These are phyloP conservation scores for Tubosaeta brunneosetosa DNA, from an alignment of 768 basidiomycete genomes.

Conservation along the genomic window DNA sequence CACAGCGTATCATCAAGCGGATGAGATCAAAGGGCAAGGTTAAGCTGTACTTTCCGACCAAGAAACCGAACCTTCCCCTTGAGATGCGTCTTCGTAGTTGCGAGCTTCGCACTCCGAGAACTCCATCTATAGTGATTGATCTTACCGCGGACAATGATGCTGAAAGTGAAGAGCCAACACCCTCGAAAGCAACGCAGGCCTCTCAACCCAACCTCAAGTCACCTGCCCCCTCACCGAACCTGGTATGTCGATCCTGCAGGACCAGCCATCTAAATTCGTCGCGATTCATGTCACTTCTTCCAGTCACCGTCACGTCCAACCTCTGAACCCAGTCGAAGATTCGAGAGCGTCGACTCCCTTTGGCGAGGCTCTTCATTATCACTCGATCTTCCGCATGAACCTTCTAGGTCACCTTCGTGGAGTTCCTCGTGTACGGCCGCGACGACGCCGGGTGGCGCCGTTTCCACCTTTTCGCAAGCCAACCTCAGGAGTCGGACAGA, in stretches of 20 bases:
- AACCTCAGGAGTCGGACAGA: slow-evolving; percentile 3
- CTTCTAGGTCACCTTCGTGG: neutral
- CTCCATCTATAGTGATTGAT: slow-evolving; percentile 16
- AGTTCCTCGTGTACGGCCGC: neutral
- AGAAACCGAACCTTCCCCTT: slow-evolving; percentile 14
- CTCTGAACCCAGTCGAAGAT: neutral
- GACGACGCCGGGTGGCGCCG: neutral
- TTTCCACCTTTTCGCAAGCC: neutral
- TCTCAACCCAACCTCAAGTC: neutral
- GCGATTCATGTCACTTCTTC: slow-evolving; percentile 4
- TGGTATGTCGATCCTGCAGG: slow-evolving; percentile 12
- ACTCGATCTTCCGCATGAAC: neutral
- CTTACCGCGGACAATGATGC: slow-evolving; percentile 13
- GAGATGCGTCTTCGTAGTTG: slow-evolving; percentile 14
- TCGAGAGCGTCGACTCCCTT: neutral
- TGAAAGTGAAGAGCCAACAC: neutral
- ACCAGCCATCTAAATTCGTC: neutral
- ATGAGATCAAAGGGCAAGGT: slow-evolving; percentile 28
- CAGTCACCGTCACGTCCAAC: slow-evolving; percentile 4
- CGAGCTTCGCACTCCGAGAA: slow-evolving; percentile 2
- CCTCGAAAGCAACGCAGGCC: slow-evolving; percentile 1
- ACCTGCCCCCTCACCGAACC: neutral
- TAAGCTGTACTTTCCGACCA: slow-evolving; percentile 14
- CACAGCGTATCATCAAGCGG: slow-evolving; percentile 20
- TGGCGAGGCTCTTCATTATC: slow-evolving; percentile 3